Percentiles rank a stretch among this genome's conserved stretches.
These are phyloP conservation scores for Grigorovia yakushimaensis DNA, from an alignment of 805 yeast genomes.

Conservation along the genomic window DNA sequence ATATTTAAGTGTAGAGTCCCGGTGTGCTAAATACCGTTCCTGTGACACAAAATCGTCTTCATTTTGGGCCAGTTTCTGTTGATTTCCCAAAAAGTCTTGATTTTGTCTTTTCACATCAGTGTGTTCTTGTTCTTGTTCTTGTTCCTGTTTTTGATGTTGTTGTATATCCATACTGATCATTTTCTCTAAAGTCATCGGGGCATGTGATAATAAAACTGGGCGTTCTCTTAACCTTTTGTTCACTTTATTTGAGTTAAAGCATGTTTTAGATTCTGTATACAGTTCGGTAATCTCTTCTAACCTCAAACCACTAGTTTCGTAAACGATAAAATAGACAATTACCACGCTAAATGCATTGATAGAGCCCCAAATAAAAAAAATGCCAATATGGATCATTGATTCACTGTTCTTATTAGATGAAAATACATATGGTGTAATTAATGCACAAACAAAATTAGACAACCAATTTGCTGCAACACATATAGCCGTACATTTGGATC, in stretches of 20 bases:
- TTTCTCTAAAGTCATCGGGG: neutral
- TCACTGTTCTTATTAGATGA: constrained; percentile 55
- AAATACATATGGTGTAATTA: constrained; percentile 62
- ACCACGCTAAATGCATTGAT: constrained; percentile 49
- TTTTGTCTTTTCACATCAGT: neutral
- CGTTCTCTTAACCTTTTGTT: constrained; percentile 17
- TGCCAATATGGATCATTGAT: constrained; percentile 32
- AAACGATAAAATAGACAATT: constrained; percentile 56
- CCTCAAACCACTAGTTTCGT: constrained; percentile 71
- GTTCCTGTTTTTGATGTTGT: neutral
- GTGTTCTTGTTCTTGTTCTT: neutral
- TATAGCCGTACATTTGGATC: constrained; percentile 69
- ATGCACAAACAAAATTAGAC: constrained; percentile 67
- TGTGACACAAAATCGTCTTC: no score
- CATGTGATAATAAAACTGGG: constrained; percentile 2
- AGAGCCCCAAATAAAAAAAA: constrained; percentile 76
- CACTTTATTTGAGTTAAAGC: constrained; percentile 42
- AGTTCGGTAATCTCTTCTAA: constrained; percentile 75
- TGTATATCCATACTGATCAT: neutral
- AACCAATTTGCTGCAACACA: constrained; percentile 79
- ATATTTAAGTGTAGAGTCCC: neutral
- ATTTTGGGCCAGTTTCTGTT: no score
- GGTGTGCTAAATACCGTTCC: neutral
- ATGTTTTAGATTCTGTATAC: constrained; percentile 50
- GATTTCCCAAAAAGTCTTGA: no score